Evolutionary conservation across 805 yeast genomes (phyloP).

Genomic region (Yamadazyma tumulicola): DNA sequence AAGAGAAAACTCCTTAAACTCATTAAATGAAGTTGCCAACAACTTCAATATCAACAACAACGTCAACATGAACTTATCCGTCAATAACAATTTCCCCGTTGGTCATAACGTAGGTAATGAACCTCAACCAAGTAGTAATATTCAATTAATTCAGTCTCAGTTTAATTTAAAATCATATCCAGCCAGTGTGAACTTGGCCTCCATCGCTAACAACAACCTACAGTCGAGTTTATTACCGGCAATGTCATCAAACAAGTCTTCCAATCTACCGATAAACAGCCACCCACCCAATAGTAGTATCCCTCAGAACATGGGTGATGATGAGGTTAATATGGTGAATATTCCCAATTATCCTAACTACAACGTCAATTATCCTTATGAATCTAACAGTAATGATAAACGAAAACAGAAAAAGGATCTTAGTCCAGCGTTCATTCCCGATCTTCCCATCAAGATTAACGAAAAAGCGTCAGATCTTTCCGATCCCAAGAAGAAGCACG

Average conservation of each 20-base stretch:
- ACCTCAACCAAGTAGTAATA: conserved; percentile 5
- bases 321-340: conserved; percentile 1
- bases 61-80: not conserved
- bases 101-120: not conserved
- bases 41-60: not conserved
- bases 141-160: conserved; percentile 27
- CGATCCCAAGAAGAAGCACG: conserved; percentile 55
- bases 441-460: conserved; percentile 13
- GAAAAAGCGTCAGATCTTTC: conserved; percentile 10
- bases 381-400: not conserved
- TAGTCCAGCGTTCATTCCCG: conserved; percentile 15
- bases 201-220: conserved; percentile 38
- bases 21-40: not conserved
- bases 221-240: not conserved
- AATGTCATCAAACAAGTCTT: conserved; percentile 1
- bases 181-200: conserved; percentile 52
- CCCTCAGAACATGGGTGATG: conserved; percentile 5
- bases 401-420: conserved; percentile 6
- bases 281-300: conserved; percentile 1
- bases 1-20: not conserved
- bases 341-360: not conserved
- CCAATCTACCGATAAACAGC: not conserved
- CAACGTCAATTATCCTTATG: not conserved
- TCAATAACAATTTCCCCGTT: not conserved
- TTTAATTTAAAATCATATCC: conserved; percentile 40